Evolutionary conservation across 345 rosid species (phyloP).

Genomic region (Psidium guajava): DNA sequence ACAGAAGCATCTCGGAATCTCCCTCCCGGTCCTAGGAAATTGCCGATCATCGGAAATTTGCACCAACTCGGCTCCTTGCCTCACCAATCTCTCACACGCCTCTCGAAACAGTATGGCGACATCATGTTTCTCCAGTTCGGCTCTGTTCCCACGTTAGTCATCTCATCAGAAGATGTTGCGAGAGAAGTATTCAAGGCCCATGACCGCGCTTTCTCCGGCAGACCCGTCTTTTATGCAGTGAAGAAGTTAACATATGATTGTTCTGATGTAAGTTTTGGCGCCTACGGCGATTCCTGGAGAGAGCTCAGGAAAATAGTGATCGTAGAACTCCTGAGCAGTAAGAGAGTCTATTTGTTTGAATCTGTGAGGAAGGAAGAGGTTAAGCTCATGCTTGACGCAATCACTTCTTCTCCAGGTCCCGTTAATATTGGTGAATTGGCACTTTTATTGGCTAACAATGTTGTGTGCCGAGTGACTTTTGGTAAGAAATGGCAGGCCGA

Average conservation of each 20-base stretch:
- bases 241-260: constrained; percentile 11
- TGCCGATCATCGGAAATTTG: constrained; percentile 29
- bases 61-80: constrained; percentile 22
- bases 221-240: constrained; percentile 9
- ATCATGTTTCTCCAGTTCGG: constrained; percentile 39
- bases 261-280: constrained; percentile 14
- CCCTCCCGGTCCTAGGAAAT: constrained; percentile 29
- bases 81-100: constrained; percentile 16
- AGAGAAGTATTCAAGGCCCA: constrained; percentile 24
- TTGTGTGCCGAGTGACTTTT: constrained; percentile 20
- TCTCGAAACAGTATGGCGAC: constrained; percentile 23
- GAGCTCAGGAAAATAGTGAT: constrained; percentile 21
- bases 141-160: constrained; percentile 23
- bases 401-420: constrained; percentile 1
- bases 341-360: constrained; percentile 26
- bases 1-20: neutral
- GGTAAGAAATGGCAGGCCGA: constrained; percentile 17
- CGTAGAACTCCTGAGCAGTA: constrained; percentile 22
- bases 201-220: constrained; percentile 24
- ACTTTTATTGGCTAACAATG: constrained; percentile 4
- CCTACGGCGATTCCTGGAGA: constrained; percentile 31
- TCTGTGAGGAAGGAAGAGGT: constrained; percentile 24
- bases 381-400: constrained; percentile 1
- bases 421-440: constrained; percentile 15
- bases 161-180: constrained; percentile 26